These are phyloP conservation scores for Backusella macrospora DNA, from an alignment of 192 early-diverging fungal species.

Conservation along the genomic window DNA sequence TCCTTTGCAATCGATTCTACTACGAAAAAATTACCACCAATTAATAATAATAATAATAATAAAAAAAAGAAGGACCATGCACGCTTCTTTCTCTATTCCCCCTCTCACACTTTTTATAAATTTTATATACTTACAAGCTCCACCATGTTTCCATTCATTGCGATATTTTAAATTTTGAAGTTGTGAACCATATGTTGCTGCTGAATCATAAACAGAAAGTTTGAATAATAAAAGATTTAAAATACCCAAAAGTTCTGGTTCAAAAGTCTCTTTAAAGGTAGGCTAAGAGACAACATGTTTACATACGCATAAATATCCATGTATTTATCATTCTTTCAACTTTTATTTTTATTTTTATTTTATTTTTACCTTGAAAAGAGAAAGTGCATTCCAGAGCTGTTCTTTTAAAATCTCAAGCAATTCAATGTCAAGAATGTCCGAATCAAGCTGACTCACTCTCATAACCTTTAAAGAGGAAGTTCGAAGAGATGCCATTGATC, in stretches of 20 bases:
- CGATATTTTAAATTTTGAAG: slow-evolving; percentile 86
- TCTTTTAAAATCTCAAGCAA: slow-evolving; percentile 77
- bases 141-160: slow-evolving; percentile 62
- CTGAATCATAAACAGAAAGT: slow-evolving; percentile 72
- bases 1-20: slow-evolving; percentile 63
- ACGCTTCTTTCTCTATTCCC: slow-evolving; percentile 11
- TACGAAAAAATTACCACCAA: slow-evolving; percentile 18
- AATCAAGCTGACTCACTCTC: slow-evolving; percentile 85
- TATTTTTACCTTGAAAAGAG: slow-evolving; percentile 69
- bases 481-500: slow-evolving; percentile 53
- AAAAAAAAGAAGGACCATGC: slow-evolving; percentile 7
- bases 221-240: slow-evolving; percentile 73
- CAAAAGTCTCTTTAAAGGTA: slow-evolving; percentile 60
- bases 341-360: no score
- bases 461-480: slow-evolving; percentile 61
- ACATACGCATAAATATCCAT: neutral
- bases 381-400: slow-evolving; percentile 71
- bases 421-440: slow-evolving; percentile 80
- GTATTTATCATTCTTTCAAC: neutral
- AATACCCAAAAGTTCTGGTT: slow-evolving; percentile 71
- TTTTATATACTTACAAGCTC: slow-evolving; percentile 49
- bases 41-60: neutral
- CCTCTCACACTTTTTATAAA: no score
- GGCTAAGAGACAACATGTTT: slow-evolving; percentile 39
- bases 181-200: slow-evolving; percentile 80